phyloP scores from a whole-genome alignment of 139 green algal genomes.

The Chlorella sorokiniana region DNA sequence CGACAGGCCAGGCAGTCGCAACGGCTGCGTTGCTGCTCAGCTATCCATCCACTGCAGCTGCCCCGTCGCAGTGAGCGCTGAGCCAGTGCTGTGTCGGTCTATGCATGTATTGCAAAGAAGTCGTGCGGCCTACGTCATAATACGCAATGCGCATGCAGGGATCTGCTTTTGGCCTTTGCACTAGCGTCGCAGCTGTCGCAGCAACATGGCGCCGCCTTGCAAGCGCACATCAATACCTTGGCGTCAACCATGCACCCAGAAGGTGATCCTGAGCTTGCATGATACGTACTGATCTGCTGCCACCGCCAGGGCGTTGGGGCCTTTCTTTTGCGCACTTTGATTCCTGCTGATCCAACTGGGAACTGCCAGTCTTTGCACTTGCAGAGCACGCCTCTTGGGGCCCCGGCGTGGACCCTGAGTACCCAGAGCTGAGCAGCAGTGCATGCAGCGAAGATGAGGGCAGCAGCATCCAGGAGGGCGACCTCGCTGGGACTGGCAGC shows the following conservation, averaged over 20 bases:
- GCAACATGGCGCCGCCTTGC: not conserved
- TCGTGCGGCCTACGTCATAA: not conserved
- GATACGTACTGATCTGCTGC: not conserved
- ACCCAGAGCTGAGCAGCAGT: conserved; percentile 8
- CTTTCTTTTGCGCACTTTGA: too few species aligned
- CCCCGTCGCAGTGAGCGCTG: conserved; percentile 16
- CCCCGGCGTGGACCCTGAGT: not conserved
- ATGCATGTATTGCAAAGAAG: too few species aligned
- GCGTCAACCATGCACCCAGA: not conserved
- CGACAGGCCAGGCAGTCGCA: not conserved
- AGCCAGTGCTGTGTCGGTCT: not conserved
- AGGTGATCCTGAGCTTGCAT: too few species aligned
- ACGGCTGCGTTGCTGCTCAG: conserved; percentile 9
- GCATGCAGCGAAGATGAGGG: not conserved
- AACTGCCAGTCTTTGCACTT: not conserved
- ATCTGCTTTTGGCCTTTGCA: conserved; percentile 10
- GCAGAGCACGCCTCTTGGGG: conserved; percentile 9
- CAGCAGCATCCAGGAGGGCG: not conserved
- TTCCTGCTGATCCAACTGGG: not conserved
- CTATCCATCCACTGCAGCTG: not conserved
- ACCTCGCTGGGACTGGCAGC: not conserved
- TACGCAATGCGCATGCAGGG: not conserved
- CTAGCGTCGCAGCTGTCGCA: conserved; percentile 19
- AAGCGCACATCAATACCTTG: not conserved
- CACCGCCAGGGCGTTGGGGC: too few species aligned